Percentiles rank a stretch among this genome's conserved stretches.
Conservation (phyloP, 768 basidiomycete species). For the Phlebiopsis flavidoalba region DNA sequence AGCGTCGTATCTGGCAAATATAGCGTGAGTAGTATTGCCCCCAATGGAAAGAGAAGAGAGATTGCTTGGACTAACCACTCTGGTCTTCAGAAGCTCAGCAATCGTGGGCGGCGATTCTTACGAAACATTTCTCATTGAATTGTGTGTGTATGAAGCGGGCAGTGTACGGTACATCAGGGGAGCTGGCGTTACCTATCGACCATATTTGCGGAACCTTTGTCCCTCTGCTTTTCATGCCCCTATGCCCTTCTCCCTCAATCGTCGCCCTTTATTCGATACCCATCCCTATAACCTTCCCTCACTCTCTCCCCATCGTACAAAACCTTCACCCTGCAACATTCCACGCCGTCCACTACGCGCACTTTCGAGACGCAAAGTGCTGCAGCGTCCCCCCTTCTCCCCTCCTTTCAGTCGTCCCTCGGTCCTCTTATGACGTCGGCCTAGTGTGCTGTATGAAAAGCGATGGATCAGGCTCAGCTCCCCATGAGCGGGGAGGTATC, state of each 20-base stretch:
- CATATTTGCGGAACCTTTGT: conserved; percentile 37
- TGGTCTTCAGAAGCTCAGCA: conserved; percentile 14
- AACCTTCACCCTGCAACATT: too few relatives aligned
- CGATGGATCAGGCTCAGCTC: too few relatives aligned
- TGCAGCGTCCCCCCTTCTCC: too few relatives aligned
- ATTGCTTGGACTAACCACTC: background rate
- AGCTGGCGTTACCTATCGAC: conserved; percentile 75
- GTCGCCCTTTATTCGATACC: background rate
- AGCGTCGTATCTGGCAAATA: conserved; percentile 65
- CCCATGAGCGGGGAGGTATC: too few relatives aligned
- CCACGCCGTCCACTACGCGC: too few relatives aligned
- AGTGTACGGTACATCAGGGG: background rate
- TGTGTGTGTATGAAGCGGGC: background rate
- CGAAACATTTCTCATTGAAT: background rate
- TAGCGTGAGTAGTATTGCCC: background rate
- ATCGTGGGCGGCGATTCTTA: conserved; percentile 8
- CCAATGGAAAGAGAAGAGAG: background rate
- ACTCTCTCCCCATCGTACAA: too few relatives aligned
- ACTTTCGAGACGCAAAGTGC: too few relatives aligned
- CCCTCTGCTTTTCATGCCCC: conserved; percentile 5
- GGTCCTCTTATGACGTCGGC: too few relatives aligned
- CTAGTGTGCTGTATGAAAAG: too few relatives aligned
- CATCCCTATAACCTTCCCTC: background rate
- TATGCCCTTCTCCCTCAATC: conserved; percentile 10
- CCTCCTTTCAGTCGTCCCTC: too few relatives aligned